Percentiles rank a stretch among this genome's conserved stretches.
Conservation (phyloP, 345 rosid genomes). For the Mercurialis annua region DNA sequence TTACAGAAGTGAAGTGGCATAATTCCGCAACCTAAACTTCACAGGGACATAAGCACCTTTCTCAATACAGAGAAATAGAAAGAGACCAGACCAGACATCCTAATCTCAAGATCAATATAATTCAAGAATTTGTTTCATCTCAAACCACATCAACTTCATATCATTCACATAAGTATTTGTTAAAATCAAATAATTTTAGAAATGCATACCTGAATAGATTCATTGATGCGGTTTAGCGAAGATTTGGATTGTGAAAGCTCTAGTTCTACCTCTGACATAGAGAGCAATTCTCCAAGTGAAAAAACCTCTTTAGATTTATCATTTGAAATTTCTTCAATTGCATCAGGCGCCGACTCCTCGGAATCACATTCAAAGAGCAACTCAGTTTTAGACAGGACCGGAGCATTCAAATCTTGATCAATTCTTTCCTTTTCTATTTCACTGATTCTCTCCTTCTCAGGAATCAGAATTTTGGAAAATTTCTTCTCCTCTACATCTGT, state of each 20-base stretch:
- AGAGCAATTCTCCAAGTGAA: constrained; percentile 48
- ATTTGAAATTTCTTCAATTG: constrained; percentile 13
- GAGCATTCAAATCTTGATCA: constrained; percentile 12
- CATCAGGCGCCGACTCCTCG: constrained; percentile 15
- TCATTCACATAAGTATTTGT: not conserved
- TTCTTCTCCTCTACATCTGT: constrained; percentile 28
- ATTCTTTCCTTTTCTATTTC: constrained; percentile 10
- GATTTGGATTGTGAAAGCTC: constrained; percentile 21
- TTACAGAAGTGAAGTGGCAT: not conserved
- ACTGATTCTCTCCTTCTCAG: constrained; percentile 27
- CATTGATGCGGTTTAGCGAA: constrained; percentile 12
- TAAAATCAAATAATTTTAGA: not conserved
- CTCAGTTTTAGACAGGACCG: constrained; percentile 10
- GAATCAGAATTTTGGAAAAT: constrained; percentile 10
- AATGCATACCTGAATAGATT: constrained; percentile 37
- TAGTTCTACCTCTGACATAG: constrained; percentile 26
- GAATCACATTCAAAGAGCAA: not conserved
- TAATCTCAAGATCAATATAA: not conserved
- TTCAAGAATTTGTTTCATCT: not conserved
- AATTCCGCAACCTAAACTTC: not conserved
- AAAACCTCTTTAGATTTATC: constrained; percentile 20
- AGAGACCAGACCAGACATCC: not conserved
- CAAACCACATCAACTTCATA: not conserved
- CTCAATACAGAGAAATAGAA: not conserved
- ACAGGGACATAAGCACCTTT: not conserved